phyloP scores from a whole-genome alignment of 768 basidiomycete genomes.

The Exidia glandulosa region DNA sequence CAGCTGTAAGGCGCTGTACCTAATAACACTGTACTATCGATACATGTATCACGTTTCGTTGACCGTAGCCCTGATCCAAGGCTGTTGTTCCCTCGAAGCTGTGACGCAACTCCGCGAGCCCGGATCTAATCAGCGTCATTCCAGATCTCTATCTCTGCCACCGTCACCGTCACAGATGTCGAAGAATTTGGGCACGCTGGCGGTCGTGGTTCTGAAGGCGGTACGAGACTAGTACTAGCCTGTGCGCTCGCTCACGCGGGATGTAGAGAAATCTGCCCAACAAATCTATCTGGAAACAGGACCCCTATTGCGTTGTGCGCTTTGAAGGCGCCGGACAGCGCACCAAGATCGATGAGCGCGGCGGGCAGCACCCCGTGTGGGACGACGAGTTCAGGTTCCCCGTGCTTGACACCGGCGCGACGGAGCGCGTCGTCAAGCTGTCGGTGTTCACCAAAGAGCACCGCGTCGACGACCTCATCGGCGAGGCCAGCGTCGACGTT shows the following conservation, averaged over 20 bases:
- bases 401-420: conserved; percentile 46
- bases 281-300: conserved; percentile 82
- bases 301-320: conserved; percentile 64
- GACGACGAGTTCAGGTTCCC: conserved; percentile 79
- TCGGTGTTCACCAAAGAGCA: conserved; percentile 75
- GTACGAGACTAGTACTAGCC: conserved; percentile 12
- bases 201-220: conserved; percentile 79
- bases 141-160: too few species aligned
- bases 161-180: conserved; percentile 1
- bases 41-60: too few species aligned
- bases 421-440: conserved; percentile 49
- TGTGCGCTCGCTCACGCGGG: neutral
- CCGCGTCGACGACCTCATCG: conserved; percentile 62
- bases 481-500: conserved; percentile 66
- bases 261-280: conserved; percentile 57
- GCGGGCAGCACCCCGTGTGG: conserved; percentile 91
- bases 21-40: too few species aligned
- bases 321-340: conserved; percentile 52
- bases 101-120: too few species aligned
- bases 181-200: conserved; percentile 65
- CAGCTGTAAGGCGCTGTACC: too few species aligned
- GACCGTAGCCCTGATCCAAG: too few species aligned
- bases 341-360: conserved; percentile 67
- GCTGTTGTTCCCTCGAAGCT: too few species aligned
- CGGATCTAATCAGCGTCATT: too few species aligned